A percentile compares a stretch with the other conserved stretches of the same genome.
phyloP scores from a whole-genome alignment of 176 grass and related monocot species.

The Bromus sterilis region DNA sequence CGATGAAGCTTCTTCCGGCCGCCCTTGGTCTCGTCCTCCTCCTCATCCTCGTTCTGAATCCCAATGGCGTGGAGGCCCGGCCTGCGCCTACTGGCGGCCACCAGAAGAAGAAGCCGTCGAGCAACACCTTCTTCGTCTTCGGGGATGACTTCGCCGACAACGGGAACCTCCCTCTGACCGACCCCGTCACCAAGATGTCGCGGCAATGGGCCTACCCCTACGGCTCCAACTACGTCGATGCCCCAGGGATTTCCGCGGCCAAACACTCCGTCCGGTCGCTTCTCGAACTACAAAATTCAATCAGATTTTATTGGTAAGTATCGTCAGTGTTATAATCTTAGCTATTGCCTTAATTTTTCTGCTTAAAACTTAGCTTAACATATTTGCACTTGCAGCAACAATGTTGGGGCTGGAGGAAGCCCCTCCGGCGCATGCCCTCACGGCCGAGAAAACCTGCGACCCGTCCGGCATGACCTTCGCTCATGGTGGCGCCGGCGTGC shows the following conservation, averaged over 20 bases:
- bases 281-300: constrained; percentile 12
- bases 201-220: constrained; percentile 19
- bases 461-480: constrained; percentile 57
- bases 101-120: not conserved
- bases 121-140: constrained; percentile 7
- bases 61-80: not conserved
- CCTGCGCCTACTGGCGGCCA: not conserved
- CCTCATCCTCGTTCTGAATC: not conserved
- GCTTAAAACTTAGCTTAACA: too few species aligned
- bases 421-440: not conserved
- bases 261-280: not conserved
- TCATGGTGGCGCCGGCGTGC: constrained; percentile 24
- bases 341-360: too few species aligned
- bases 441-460: not conserved
- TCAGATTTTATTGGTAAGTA: constrained; percentile 15
- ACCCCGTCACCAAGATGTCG: not conserved
- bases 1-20: not conserved
- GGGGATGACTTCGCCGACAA: constrained; percentile 26
- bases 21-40: not conserved
- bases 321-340: too few species aligned
- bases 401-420: not conserved
- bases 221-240: not conserved
- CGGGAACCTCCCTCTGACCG: not conserved
- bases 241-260: not conserved
- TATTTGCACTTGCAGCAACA: constrained; percentile 19